Conservation (phyloP, 2,329 filamentous ascomycete species). For the Verticillium klebahnii region DNA sequence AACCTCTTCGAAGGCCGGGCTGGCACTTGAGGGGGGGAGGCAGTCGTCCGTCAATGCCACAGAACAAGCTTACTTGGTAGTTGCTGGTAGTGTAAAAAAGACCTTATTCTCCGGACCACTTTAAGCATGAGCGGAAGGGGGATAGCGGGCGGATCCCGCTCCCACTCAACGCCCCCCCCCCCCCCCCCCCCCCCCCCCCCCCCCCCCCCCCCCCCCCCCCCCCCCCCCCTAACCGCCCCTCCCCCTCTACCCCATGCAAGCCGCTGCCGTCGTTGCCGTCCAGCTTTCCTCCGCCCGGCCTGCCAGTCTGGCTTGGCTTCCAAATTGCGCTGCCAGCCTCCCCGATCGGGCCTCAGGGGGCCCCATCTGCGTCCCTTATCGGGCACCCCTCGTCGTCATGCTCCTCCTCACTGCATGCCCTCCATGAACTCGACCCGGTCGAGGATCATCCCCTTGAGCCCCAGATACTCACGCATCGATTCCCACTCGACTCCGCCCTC, state of each 20-base stretch:
- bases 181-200: not conserved
- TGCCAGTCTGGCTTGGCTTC: not conserved
- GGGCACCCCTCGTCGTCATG: not conserved
- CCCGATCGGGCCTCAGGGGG: not conserved
- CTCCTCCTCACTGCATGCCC: slow-evolving; percentile 58
- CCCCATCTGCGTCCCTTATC: not conserved
- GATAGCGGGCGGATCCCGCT: not conserved
- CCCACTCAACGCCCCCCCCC: not conserved
- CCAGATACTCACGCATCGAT: slow-evolving; percentile 74
- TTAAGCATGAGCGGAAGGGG: not conserved
- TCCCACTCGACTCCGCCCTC: slow-evolving; percentile 93
- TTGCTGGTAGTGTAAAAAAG: not conserved
- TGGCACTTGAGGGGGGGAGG: not conserved
- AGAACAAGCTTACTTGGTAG: not conserved
- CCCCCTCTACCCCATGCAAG: not conserved
- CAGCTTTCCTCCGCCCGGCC: not conserved
- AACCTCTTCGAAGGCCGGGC: not conserved
- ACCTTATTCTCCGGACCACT: not conserved
- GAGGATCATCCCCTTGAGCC: slow-evolving; percentile 80
- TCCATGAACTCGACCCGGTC: slow-evolving; percentile 89
- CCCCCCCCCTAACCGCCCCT: not conserved
- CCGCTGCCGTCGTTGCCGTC: not conserved
- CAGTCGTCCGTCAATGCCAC: not conserved
- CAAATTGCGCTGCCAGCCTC: not conserved
- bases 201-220: not conserved